A percentile compares a stretch with the other conserved stretches of the same genome.
These are phyloP conservation scores for Kwoniella newhampshirensis DNA, from an alignment of 768 basidiomycete species.

Conservation along the genomic window DNA sequence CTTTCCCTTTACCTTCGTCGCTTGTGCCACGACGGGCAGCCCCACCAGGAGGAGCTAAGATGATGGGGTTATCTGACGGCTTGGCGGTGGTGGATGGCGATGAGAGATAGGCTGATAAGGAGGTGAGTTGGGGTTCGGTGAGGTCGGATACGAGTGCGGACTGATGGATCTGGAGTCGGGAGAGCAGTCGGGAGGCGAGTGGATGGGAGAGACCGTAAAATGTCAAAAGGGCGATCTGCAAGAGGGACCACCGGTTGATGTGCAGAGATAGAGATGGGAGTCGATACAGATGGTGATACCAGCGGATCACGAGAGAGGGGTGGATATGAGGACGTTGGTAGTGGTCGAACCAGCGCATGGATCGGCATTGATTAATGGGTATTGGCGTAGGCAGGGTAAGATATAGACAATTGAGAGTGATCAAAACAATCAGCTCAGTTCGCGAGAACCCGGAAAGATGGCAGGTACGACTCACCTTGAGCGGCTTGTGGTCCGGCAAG, in stretches of 20 bases:
- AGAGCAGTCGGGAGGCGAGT: slow-evolving; percentile 77
- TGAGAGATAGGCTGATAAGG: slow-evolving; percentile 90
- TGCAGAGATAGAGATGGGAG: too few relatives aligned
- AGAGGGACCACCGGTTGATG: background rate
- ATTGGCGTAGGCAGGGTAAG: too few relatives aligned
- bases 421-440: too few relatives aligned
- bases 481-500: slow-evolving; percentile 71
- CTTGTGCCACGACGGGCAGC: background rate
- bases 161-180: slow-evolving; percentile 89
- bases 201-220: slow-evolving; percentile 84
- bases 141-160: slow-evolving; percentile 75
- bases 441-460: too few relatives aligned
- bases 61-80: slow-evolving; percentile 68
- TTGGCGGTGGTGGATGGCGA: slow-evolving; percentile 74
- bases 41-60: slow-evolving; percentile 54
- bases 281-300: background rate
- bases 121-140: slow-evolving; percentile 80
- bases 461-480: slow-evolving; percentile 62
- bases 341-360: too few relatives aligned
- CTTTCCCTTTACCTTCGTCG: slow-evolving; percentile 17
- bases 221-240: slow-evolving; percentile 79
- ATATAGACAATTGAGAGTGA: too few relatives aligned
- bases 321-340: background rate
- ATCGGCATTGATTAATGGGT: too few relatives aligned
- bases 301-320: background rate